Percentiles rank a stretch among this genome's conserved stretches.
Evolutionary conservation across 345 rosid species (phyloP).

Genomic region (Camelina hispida): DNA sequence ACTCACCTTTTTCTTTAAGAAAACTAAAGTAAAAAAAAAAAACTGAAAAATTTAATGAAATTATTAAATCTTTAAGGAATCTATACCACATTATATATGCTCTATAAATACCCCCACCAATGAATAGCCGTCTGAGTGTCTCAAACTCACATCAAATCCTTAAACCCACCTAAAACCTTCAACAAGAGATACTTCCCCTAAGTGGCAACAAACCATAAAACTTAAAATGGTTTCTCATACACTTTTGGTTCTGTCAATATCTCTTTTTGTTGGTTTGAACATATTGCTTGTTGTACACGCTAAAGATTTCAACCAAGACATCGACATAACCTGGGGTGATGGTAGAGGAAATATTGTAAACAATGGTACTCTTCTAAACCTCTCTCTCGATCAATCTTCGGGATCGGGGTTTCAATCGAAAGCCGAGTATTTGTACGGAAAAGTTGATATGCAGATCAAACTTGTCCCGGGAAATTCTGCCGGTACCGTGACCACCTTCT

Average conservation of each 20-base stretch:
- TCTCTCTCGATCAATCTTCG: slow-evolving; percentile 46
- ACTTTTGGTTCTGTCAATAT: slow-evolving; percentile 25
- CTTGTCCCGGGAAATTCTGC: slow-evolving; percentile 55
- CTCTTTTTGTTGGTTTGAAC: slow-evolving; percentile 17
- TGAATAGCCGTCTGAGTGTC: slow-evolving; percentile 16
- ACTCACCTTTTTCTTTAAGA: slow-evolving; percentile 18
- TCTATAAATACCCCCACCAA: slow-evolving; percentile 34
- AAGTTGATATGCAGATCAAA: slow-evolving; percentile 47
- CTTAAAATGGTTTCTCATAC: slow-evolving; percentile 24
- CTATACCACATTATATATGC: neutral
- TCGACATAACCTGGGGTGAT: slow-evolving; percentile 57
- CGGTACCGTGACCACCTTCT: slow-evolving; percentile 61
- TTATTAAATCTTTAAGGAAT: slow-evolving; percentile 17
- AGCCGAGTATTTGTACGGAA: slow-evolving; percentile 49
- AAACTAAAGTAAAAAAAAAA: neutral
- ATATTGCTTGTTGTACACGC: slow-evolving; percentile 37
- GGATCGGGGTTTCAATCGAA: slow-evolving; percentile 57
- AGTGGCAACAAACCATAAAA: neutral
- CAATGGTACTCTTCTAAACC: slow-evolving; percentile 51
- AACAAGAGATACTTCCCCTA: slow-evolving; percentile 22
- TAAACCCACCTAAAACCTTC: slow-evolving; percentile 18
- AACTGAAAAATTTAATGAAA: neutral
- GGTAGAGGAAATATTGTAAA: slow-evolving; percentile 46
- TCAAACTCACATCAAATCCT: slow-evolving; percentile 21
- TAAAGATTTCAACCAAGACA: slow-evolving; percentile 44